These are phyloP conservation scores for Colletotrichum spinosum DNA, from an alignment of 2,329 filamentous ascomycete genomes.

Conservation along the genomic window DNA sequence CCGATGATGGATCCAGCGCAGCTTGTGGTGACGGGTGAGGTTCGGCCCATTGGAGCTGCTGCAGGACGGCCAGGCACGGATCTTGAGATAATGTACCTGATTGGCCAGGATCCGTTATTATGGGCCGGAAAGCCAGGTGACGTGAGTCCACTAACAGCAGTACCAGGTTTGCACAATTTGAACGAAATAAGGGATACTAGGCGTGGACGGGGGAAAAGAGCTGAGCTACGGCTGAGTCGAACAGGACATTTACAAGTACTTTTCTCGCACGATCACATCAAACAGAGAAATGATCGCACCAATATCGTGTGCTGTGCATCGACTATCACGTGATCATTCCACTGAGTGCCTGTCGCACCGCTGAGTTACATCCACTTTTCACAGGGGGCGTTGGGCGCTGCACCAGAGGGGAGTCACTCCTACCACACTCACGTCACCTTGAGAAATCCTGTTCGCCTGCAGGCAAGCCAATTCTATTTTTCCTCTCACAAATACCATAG, in stretches of 20 bases:
- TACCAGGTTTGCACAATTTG: too few species aligned
- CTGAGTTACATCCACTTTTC: constrained; percentile 19
- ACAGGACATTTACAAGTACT: too few species aligned
- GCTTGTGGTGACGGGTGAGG: constrained; percentile 15
- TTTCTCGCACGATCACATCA: too few species aligned
- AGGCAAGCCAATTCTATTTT: constrained; percentile 17
- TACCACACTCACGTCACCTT: constrained; percentile 34
- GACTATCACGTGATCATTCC: constrained; percentile 14
- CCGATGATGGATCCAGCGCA: constrained; percentile 23
- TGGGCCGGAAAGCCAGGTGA: too few species aligned
- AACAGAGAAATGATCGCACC: too few species aligned
- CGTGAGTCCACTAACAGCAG: too few species aligned
- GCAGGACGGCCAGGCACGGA: constrained; percentile 14
- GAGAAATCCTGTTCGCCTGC: constrained; percentile 30
- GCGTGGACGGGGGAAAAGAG: too few species aligned
- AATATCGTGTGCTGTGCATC: background rate
- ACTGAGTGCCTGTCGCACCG: background rate
- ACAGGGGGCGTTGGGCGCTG: constrained; percentile 3
- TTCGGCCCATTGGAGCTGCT: constrained; percentile 20
- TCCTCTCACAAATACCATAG: constrained; percentile 31
- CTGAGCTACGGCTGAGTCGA: too few species aligned
- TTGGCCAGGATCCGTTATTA: constrained; percentile 7
- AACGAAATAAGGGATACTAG: too few species aligned
- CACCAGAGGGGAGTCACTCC: constrained; percentile 11
- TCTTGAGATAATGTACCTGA: background rate